Conservation (phyloP, 2,329 filamentous ascomycete species). For the Apiospora koreana region DNA sequence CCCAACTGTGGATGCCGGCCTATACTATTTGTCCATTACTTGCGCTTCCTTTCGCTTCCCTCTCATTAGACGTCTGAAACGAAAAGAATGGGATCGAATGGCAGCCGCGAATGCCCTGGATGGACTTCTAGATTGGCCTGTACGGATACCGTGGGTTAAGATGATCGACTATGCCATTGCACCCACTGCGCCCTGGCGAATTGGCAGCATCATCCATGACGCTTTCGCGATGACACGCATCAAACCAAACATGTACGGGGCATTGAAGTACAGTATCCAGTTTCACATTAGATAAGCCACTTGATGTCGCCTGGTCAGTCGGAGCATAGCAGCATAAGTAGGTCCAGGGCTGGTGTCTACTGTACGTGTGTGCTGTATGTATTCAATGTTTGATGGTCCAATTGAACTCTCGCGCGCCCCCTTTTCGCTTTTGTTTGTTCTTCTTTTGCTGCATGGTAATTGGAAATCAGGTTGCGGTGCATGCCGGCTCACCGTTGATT, state of each 20-base stretch:
- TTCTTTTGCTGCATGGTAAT: not conserved
- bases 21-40: not conserved
- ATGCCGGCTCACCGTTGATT: slow-evolving; percentile 1
- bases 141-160: not conserved
- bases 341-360: too few species aligned
- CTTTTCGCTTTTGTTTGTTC: not conserved
- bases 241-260: not conserved
- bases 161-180: not conserved
- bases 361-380: not conserved
- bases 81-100: slow-evolving; percentile 8
- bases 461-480: not conserved
- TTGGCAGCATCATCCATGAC: slow-evolving; percentile 1
- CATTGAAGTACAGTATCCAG: not conserved
- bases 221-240: slow-evolving; percentile 5
- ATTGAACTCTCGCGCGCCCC: not conserved
- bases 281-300: slow-evolving; percentile 7
- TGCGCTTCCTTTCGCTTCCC: not conserved
- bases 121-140: not conserved
- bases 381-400: not conserved
- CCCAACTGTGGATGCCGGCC: not conserved
- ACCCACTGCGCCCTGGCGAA: not conserved
- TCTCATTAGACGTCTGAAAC: not conserved
- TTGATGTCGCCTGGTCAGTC: not conserved
- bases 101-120: not conserved
- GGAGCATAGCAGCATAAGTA: too few species aligned